Base-by-base conservation (phyloP, 164 flowering plant genomes). In the Kalanchoe fedtschenkoi region DNA sequence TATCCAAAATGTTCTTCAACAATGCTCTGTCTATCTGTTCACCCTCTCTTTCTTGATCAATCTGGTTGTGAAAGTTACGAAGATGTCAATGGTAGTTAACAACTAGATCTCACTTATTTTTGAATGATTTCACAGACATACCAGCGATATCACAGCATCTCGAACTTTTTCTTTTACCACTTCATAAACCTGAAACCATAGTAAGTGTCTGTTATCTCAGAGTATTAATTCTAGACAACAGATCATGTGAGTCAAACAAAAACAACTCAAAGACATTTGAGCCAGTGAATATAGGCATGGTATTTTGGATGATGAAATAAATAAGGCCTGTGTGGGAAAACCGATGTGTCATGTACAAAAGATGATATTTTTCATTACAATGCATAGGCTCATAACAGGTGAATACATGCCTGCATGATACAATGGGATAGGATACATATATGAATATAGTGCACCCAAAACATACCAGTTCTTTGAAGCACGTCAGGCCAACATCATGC, bases 41-140 rank as follows among this genome's bases (percentile, higher is more conserved):
- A 4, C 83, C 80, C 26, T 71, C 76, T 0, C 79, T 71, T 59
- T 80, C 83, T 66, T 60, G 66, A 64, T 73, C 71, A 75, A 79
- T 77, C 82, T 78, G 65, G 24, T 24, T 24, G 56, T 16, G 19
- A 19, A 11, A 66, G 19, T 57, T 34, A 11, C 24, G 34, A 58
- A 14, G 2, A 33, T 9, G 34, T 14, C 26, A 30, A 15, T 15
- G 28, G 19, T 4, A 39, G 0, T 15, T 16, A 44, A 34, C 13
- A 32, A 1, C 34, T 21, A 21, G 38, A 34, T 19, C 51, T n/a
- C 9, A n/a, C 51, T 43, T 43, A 21, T 43, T 37, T n/a, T 51
- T n/a, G 34, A 46, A 5, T n/a, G 11, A 24, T 4, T 0, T n/a
- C 0, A 47, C 8, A 17, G 35, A 46, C 71, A 21, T 55, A 73